Evolutionary conservation across 176 grass and related monocot species (phyloP), one percentile per base, ranked within the genome.

Genomic region (Dendrocalamus sinicus): DNA sequence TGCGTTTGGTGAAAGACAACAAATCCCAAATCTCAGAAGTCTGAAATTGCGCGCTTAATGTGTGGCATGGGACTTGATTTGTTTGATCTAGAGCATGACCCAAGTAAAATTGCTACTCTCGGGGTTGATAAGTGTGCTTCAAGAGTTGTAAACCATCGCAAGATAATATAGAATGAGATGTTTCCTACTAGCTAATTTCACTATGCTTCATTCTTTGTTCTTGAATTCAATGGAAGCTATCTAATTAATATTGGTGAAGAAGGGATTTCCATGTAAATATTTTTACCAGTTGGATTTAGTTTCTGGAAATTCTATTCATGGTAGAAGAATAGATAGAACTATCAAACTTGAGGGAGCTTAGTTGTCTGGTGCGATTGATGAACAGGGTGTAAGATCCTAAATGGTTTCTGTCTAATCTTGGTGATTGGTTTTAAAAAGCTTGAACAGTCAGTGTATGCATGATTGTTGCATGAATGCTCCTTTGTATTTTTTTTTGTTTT

Each of bases 271-370:
- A 76, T 67, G 52, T 67, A 66, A 58, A 45, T 84, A 1, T 53
- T 76, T 43, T 43, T 76, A n/a, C 52, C 20, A 54, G 23, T 45
- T 74, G 22, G n/a, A 39, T 77, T 57, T 85, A 57, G 17, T 43
- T 75, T 16, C 24, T 83, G 17, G 24, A 53, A 40, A 28, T 60
- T 73, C 23, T 47, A 17, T 50, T 73, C 23, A 32, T 48, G 12
- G 28, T 61, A 73, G 77, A 51, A 67, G 35, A 20, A 22, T 19
- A 23, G 1, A 1, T 83, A 47, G 32, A 2, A 50, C 16, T 53
- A 80, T 52, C 51, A 53, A 53, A 16, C 51, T 53, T 53, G 52
- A 54, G 52, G 52, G 52, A 54, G 52, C 52, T 54, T 54, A 54
- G 52, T 17, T 54, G 16, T 22, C 55, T n/a, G 9, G 55, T 54